Evolutionary conservation across 495 filamentous ascomycete species (phyloP).

Genomic region (Chaetomidium leptoderma): DNA sequence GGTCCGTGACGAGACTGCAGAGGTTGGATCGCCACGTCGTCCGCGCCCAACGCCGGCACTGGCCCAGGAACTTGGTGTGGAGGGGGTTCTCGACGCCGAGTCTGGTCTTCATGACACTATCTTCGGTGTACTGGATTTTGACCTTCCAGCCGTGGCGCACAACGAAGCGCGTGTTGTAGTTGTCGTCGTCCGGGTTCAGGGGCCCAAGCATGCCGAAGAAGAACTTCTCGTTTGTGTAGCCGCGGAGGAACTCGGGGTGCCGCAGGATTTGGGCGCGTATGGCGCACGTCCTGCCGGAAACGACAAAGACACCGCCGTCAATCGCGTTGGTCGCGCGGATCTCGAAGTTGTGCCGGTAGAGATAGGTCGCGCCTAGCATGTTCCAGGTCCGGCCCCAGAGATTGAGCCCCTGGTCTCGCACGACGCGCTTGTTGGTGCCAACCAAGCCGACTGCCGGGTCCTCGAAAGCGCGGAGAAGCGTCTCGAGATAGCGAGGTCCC

Average conservation of each 20-base stretch:
- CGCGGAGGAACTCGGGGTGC: constrained; percentile 42
- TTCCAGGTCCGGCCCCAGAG: constrained; percentile 44
- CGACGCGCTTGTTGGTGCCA: constrained; percentile 50
- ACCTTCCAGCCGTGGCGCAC: constrained; percentile 55
- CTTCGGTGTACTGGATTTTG: constrained; percentile 56
- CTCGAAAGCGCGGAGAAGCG: constrained; percentile 50
- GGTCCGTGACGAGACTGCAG: constrained; percentile 49
- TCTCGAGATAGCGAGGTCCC: constrained; percentile 41
- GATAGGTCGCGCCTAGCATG: constrained; percentile 50
- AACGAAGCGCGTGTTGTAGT: constrained; percentile 62
- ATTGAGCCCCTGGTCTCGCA: constrained; percentile 28
- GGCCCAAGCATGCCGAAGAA: constrained; percentile 43
- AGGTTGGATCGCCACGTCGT: constrained; percentile 64
- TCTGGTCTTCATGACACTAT: constrained; percentile 56
- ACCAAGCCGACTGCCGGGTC: constrained; percentile 49
- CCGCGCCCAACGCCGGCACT: constrained; percentile 58
- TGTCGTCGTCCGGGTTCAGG: constrained; percentile 64
- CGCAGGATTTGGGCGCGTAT: constrained; percentile 48
- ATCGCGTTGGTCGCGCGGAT: constrained; percentile 49
- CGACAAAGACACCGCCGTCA: constrained; percentile 54
- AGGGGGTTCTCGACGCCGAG: constrained; percentile 42
- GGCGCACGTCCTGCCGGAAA: constrained; percentile 52
- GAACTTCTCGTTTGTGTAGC: constrained; percentile 55
- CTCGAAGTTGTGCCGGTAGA: constrained; percentile 57
- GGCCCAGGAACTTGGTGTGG: constrained; percentile 52